phyloP scores from a whole-genome alignment of 2,329 filamentous ascomycete species.

The Sclerotinia glacialis region DNA sequence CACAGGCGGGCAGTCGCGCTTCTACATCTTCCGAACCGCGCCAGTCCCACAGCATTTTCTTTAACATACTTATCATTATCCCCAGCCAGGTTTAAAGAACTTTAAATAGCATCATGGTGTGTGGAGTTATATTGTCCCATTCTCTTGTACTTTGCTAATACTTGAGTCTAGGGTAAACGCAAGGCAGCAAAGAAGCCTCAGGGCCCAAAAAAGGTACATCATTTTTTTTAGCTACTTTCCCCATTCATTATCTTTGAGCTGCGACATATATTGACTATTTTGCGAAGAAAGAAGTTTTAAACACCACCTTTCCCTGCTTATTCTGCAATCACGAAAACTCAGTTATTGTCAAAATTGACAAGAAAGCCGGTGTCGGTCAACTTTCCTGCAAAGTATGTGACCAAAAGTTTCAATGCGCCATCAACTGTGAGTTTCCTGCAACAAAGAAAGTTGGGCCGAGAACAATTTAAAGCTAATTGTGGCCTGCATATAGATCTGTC shows the following conservation, averaged over 20 bases:
- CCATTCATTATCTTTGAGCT: background rate
- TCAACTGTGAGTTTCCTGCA: slow-evolving; percentile 66
- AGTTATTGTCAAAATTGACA: slow-evolving; percentile 86
- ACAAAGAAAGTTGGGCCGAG: slow-evolving; percentile 1
- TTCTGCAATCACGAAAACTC: slow-evolving; percentile 99
- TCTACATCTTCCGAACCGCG: slow-evolving; percentile 11
- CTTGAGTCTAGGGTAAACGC: slow-evolving; percentile 72
- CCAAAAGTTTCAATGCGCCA: slow-evolving; percentile 86
- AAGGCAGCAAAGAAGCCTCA: slow-evolving; percentile 82
- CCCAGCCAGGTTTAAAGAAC: background rate
- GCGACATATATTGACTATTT: slow-evolving; percentile 10
- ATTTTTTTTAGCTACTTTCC: background rate
- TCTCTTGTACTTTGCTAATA: background rate
- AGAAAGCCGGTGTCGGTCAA: slow-evolving; percentile 82
- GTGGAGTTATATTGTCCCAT: background rate
- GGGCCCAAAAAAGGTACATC: slow-evolving; percentile 73
- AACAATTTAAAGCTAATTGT: slow-evolving; percentile 26
- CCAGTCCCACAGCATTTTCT: slow-evolving; percentile 18
- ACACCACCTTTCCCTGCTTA: slow-evolving; percentile 88
- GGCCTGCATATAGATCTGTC: slow-evolving; percentile 65
- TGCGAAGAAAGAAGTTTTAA: slow-evolving; percentile 63
- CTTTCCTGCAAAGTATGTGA: slow-evolving; percentile 91
- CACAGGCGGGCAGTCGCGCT: background rate
- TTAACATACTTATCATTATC: slow-evolving; percentile 17
- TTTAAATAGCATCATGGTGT: slow-evolving; percentile 9